These are phyloP conservation scores for Syncephalastrum racemosum DNA, from an alignment of 371 early-diverging fungal species.

Conservation along the genomic window DNA sequence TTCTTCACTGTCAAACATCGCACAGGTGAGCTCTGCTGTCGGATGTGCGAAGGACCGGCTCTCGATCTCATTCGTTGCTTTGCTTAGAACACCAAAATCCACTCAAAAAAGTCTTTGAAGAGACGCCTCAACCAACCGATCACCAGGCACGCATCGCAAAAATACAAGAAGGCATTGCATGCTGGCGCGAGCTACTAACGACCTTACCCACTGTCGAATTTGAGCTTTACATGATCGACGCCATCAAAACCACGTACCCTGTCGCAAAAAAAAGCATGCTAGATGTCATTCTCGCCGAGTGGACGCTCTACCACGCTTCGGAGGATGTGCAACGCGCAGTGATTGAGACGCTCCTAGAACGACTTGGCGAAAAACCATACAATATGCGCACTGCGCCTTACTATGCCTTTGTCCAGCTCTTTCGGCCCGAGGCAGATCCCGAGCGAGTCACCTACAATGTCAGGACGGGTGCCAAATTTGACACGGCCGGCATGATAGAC, in stretches of 20 bases:
- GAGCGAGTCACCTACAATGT: constrained; percentile 8
- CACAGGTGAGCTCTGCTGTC: no score
- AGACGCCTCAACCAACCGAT: not conserved
- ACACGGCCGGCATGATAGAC: constrained; percentile 11
- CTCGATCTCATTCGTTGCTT: no score
- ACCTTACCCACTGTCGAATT: constrained; percentile 18
- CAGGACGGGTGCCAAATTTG: constrained; percentile 33
- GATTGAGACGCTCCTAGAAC: constrained; percentile 18
- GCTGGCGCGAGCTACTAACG: constrained; percentile 11
- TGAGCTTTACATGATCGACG: constrained; percentile 19
- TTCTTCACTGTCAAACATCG: no score
- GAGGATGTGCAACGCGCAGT: constrained; percentile 20
- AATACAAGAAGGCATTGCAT: constrained; percentile 14
- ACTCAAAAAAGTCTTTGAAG: not conserved
- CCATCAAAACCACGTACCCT: constrained; percentile 28
- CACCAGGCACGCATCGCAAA: not conserved
- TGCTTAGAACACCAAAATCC: not conserved
- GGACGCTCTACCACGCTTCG: constrained; percentile 33
- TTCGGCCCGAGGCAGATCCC: constrained; percentile 19
- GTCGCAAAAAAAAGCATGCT: constrained; percentile 29
- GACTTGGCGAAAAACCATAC: constrained; percentile 20
- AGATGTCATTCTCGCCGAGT: constrained; percentile 33
- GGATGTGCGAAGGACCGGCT: no score
- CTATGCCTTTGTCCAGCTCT: constrained; percentile 37
- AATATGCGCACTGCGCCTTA: constrained; percentile 31